Evolutionary conservation across 192 early-diverging fungal species (phyloP).

Genomic region (Spizellomyces punctatus): DNA sequence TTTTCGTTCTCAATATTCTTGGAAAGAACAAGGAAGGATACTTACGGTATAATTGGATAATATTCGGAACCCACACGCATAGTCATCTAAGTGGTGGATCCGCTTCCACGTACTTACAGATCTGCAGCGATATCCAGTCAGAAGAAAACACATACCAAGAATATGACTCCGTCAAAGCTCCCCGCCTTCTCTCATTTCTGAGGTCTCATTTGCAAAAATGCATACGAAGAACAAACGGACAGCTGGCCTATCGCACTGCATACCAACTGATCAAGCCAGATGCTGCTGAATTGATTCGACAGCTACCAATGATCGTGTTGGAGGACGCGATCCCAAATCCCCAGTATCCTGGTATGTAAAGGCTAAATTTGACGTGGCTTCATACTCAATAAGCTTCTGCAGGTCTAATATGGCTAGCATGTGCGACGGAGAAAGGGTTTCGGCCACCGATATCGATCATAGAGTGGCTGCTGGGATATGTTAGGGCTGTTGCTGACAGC

Average conservation of each 20-base stretch:
- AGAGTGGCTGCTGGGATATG: constrained; percentile 11
- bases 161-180: too few species aligned
- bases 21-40: too few species aligned
- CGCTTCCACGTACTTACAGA: too few species aligned
- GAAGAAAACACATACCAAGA: too few species aligned
- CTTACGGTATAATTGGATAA: too few species aligned
- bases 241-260: constrained; percentile 5
- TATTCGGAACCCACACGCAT: too few species aligned
- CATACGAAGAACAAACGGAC: neutral
- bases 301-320: neutral
- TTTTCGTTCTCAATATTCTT: too few species aligned
- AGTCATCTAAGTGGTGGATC: too few species aligned
- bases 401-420: constrained; percentile 13
- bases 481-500: constrained; percentile 2
- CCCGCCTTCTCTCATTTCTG: neutral
- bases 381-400: neutral
- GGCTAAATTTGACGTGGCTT: neutral
- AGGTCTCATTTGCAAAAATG: neutral
- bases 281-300: neutral
- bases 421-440: constrained; percentile 13
- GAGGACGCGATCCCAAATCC: constrained; percentile 2
- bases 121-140: too few species aligned
- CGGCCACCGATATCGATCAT: constrained; percentile 1
- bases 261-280: constrained; percentile 6
- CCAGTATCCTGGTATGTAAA: neutral